A percentile compares a stretch with the other conserved stretches of the same genome.
Evolutionary conservation across 441 rosid species (phyloP).

Genomic region (Flueggea neowawraea): DNA sequence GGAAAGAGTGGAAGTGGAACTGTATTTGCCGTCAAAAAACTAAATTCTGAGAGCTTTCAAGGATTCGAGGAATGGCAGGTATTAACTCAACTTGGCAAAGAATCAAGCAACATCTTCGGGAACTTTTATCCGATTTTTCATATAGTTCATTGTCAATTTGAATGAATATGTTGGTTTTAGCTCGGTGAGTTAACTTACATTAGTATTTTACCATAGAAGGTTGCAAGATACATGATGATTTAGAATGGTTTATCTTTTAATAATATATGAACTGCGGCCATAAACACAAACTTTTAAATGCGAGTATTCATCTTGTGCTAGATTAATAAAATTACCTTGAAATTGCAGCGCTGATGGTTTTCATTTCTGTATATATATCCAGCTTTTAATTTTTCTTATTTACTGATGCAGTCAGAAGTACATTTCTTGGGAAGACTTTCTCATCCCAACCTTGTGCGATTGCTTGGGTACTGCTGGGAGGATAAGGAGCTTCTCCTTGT

Average conservation of each 20-base stretch:
- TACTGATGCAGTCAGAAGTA: slow-evolving; percentile 63
- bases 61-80: slow-evolving; percentile 97
- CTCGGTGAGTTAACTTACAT: too few species aligned
- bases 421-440: slow-evolving; percentile 76
- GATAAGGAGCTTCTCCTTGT: slow-evolving; percentile 77
- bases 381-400: slow-evolving; percentile 5
- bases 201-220: too few species aligned
- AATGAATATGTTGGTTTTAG: too few species aligned
- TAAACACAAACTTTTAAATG: too few species aligned
- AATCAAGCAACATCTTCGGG: neutral
- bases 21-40: slow-evolving; percentile 78
- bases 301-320: too few species aligned
- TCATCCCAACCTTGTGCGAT: slow-evolving; percentile 84
- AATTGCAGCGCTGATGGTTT: neutral
- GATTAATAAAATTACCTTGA: too few species aligned
- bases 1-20: slow-evolving; percentile 54
- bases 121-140: too few species aligned
- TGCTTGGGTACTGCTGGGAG: slow-evolving; percentile 80
- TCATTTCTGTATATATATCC: neutral
- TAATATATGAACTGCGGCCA: too few species aligned
- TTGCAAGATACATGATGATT: too few species aligned
- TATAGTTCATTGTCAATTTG: too few species aligned
- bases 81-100: slow-evolving; percentile 18
- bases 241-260: too few species aligned
- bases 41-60: slow-evolving; percentile 84